phyloP scores from a whole-genome alignment of 2,329 filamentous ascomycete species.

The Trichoderma arundinaceum region DNA sequence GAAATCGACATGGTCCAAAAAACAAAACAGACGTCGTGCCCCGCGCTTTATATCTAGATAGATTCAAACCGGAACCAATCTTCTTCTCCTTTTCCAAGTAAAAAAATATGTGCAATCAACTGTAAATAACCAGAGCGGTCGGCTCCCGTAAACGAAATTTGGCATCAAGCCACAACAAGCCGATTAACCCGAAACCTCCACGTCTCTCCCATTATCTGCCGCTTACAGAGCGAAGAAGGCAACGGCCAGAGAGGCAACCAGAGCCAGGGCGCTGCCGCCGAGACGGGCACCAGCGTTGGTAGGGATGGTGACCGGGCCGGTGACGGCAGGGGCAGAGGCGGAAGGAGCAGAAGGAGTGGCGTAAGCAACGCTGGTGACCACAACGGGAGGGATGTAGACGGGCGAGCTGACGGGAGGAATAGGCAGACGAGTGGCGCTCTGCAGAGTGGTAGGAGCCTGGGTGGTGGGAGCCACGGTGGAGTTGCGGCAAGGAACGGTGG shows the following conservation, averaged over 20 bases:
- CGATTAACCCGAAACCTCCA: background rate
- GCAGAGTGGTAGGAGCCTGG: slow-evolving; percentile 36
- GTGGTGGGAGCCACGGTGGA: slow-evolving; percentile 32
- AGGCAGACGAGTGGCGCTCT: slow-evolving; percentile 37
- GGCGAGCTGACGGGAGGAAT: slow-evolving; percentile 38
- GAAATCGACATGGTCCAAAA: slow-evolving; percentile 24
- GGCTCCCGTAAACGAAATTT: slow-evolving; percentile 24
- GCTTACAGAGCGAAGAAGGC: slow-evolving; percentile 53
- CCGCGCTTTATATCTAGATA: slow-evolving; percentile 18
- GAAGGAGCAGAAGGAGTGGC: background rate
- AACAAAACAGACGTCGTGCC: slow-evolving; percentile 25
- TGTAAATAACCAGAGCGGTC: slow-evolving; percentile 16
- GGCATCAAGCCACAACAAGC: slow-evolving; percentile 31
- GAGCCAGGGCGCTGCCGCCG: slow-evolving; percentile 48
- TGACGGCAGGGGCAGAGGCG: slow-evolving; percentile 37
- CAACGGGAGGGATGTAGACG: slow-evolving; percentile 34
- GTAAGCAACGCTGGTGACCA: slow-evolving; percentile 34
- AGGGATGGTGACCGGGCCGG: slow-evolving; percentile 36
- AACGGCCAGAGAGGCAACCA: slow-evolving; percentile 49
- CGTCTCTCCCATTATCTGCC: slow-evolving; percentile 16
- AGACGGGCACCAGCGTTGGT: slow-evolving; percentile 41
- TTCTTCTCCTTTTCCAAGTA: slow-evolving; percentile 39
- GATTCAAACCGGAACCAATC: slow-evolving; percentile 27
- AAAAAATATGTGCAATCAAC: slow-evolving; percentile 40
- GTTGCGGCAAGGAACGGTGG: slow-evolving; percentile 40